Evolutionary conservation across 139 green algal species (phyloP).

Genomic region (Pedinophyceae sp.): DNA sequence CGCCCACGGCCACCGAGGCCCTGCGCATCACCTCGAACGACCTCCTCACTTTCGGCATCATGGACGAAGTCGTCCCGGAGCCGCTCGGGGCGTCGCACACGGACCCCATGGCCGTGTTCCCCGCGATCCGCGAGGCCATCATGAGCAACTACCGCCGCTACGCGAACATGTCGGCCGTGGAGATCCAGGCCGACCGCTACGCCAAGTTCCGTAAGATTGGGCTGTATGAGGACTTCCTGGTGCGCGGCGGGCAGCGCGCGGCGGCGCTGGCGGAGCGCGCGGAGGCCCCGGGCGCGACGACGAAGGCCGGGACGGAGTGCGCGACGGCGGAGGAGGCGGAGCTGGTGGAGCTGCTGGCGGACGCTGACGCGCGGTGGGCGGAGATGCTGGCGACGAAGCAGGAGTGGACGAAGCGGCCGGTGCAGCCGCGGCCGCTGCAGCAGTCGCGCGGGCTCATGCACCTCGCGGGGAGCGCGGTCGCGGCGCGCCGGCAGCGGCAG

Average conservation of each 20-base stretch:
- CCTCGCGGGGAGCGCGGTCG: too few species aligned
- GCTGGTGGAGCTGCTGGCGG: constrained; percentile 52
- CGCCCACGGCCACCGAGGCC: constrained; percentile 68
- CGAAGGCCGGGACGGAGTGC: constrained; percentile 58
- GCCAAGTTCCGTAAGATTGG: constrained; percentile 57
- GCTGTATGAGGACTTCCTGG: constrained; percentile 53
- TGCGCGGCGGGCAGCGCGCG: constrained; percentile 46
- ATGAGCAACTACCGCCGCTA: constrained; percentile 48
- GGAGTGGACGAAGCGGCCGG: constrained; percentile 1
- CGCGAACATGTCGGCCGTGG: constrained; percentile 37
- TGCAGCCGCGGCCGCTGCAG: not conserved
- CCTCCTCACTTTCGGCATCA: constrained; percentile 65
- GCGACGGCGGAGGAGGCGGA: constrained; percentile 44
- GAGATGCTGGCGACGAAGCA: constrained; percentile 6
- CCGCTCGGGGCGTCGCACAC: constrained; percentile 75
- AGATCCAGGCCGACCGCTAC: constrained; percentile 74
- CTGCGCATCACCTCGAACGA: constrained; percentile 78
- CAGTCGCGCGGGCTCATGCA: too few species aligned
- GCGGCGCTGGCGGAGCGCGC: constrained; percentile 26
- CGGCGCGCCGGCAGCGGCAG: too few species aligned
- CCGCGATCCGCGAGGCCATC: constrained; percentile 65
- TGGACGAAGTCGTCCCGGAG: constrained; percentile 80
- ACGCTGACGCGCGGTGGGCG: constrained; percentile 11
- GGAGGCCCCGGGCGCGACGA: constrained; percentile 30
- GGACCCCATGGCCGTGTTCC: constrained; percentile 69